These are phyloP conservation scores for Xylaria sp. DNA, from an alignment of 2,329 filamentous ascomycete genomes.

Conservation along the genomic window DNA sequence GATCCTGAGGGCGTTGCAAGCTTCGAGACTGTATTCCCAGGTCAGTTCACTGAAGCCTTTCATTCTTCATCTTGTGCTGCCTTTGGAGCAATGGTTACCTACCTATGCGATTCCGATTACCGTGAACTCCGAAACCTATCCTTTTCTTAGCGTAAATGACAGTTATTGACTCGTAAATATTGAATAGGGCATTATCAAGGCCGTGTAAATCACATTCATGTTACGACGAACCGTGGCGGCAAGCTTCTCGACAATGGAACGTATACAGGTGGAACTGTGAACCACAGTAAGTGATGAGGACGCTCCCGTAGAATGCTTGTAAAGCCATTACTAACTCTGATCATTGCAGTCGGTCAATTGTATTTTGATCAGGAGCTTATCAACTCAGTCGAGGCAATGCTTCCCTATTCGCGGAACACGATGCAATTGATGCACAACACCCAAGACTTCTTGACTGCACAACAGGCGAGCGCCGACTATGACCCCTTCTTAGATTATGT, in stretches of 20 bases:
- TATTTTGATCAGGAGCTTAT: conserved; percentile 70
- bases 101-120: too few relatives aligned
- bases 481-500: conserved; percentile 67
- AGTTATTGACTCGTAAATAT: too few relatives aligned
- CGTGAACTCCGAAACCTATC: too few relatives aligned
- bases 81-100: too few relatives aligned
- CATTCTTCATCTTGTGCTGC: too few relatives aligned
- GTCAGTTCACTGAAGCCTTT: conserved; percentile 46
- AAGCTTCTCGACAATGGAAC: conserved; percentile 61
- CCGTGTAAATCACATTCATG: conserved; percentile 54
- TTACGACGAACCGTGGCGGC: conserved; percentile 46
- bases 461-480: conserved; percentile 50
- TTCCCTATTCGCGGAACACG: conserved; percentile 59
- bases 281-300: conserved; percentile 53
- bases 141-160: too few relatives aligned
- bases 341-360: conserved; percentile 61
- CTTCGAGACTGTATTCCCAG: conserved; percentile 57
- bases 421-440: conserved; percentile 59
- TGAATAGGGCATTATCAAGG: conserved; percentile 50
- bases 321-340: conserved; percentile 5
- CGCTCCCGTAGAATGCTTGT: background rate
- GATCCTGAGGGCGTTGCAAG: conserved; percentile 55
- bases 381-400: conserved; percentile 57
- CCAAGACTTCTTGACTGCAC: conserved; percentile 60
- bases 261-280: conserved; percentile 58